Conservation (phyloP, 1,139 yeast genomes). For the Hyphopichia fennica region DNA sequence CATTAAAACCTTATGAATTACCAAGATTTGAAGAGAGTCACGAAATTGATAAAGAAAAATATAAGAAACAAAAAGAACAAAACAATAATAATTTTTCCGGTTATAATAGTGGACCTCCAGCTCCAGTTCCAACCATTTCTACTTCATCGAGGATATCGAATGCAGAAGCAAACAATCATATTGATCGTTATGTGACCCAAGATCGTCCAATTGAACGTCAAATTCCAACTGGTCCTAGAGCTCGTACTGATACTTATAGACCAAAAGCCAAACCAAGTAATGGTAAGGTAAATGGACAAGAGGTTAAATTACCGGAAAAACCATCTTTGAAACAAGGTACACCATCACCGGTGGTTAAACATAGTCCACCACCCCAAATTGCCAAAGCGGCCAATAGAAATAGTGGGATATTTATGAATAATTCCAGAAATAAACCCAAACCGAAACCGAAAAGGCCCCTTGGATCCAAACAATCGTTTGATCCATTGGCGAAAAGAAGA, state of each 20-base stretch:
- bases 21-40: conserved; percentile 84
- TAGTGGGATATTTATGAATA: conserved; percentile 8
- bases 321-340: too few relatives aligned
- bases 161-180: too few relatives aligned
- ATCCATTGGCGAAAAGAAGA: conserved; percentile 7
- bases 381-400: conserved; percentile 1
- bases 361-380: background rate
- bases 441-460: background rate
- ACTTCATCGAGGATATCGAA: too few relatives aligned
- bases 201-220: too few relatives aligned
- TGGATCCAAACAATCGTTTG: background rate
- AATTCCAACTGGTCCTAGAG: background rate
- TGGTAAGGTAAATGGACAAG: too few relatives aligned
- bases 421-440: conserved; percentile 3
- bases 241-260: conserved; percentile 2
- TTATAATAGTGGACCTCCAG: background rate
- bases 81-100: background rate
- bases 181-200: too few relatives aligned
- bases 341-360: too few relatives aligned
- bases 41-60: conserved; percentile 76
- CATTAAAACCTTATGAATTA: conserved; percentile 53
- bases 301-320: background rate
- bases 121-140: conserved; percentile 1
- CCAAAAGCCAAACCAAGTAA: background rate
- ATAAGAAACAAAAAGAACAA: conserved; percentile 33